phyloP scores from a whole-genome alignment of 768 basidiomycete species.

The Russula lepida region DNA sequence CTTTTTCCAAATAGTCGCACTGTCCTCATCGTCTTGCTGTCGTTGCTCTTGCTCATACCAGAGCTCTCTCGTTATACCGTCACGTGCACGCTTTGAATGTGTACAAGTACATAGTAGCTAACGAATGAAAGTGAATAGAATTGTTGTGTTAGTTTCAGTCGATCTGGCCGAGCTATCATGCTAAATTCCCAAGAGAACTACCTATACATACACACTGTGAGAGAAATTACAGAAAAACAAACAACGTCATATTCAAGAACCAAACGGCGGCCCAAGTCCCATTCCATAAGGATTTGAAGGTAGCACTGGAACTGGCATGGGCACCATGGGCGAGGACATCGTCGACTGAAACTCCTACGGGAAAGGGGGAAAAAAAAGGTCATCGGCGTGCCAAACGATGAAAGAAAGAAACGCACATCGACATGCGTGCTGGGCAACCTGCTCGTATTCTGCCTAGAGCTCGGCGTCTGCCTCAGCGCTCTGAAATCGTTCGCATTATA shows the following conservation, averaged over 20 bases:
- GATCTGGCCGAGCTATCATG: neutral
- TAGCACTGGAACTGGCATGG: conserved; percentile 1
- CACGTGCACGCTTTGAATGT: too few relatives aligned
- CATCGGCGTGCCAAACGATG: neutral
- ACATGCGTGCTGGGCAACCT: conserved; percentile 81
- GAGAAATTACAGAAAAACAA: neutral
- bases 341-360: conserved; percentile 12
- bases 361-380: too few relatives aligned
- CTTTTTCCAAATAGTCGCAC: neutral
- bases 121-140: neutral
- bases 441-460: conserved; percentile 75
- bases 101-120: neutral
- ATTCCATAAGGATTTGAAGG: conserved; percentile 13
- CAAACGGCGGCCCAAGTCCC: conserved; percentile 13
- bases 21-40: neutral
- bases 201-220: neutral
- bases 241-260: neutral
- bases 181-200: neutral
- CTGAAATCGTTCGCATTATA: conserved; percentile 78
- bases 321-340: conserved; percentile 11
- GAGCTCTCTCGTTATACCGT: neutral
- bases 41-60: neutral
- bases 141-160: neutral
- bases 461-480: conserved; percentile 56
- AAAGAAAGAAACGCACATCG: conserved; percentile 38